These are phyloP conservation scores for Penicillium sp. DNA, from an alignment of 2,329 filamentous ascomycete species.

Conservation along the genomic window DNA sequence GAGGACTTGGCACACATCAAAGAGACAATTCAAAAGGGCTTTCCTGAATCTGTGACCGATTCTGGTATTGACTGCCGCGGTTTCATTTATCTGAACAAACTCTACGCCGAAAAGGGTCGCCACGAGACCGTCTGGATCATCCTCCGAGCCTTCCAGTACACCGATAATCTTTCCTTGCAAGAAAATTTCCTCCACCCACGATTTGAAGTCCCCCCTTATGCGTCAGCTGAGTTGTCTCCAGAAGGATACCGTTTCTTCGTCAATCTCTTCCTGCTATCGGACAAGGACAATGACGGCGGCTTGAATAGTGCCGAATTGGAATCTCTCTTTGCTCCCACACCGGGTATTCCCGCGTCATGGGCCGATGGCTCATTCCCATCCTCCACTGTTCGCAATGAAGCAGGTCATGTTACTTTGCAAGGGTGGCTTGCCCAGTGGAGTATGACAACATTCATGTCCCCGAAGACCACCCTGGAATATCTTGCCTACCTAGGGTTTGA, in stretches of 20 bases:
- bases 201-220: conserved; percentile 86
- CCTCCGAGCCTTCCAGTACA: conserved; percentile 88
- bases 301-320: conserved; percentile 79
- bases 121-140: conserved; percentile 99
- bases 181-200: conserved; percentile 88
- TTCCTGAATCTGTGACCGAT: conserved; percentile 56
- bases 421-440: conserved; percentile 99
- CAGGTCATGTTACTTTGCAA: conserved; percentile 89
- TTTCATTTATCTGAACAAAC: conserved; percentile 86
- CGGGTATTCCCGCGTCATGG: conserved; percentile 82
- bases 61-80: conserved; percentile 74
- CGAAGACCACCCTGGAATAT: conserved; percentile 91
- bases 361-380: conserved; percentile 82
- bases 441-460: conserved; percentile 97
- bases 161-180: conserved; percentile 85
- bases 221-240: conserved; percentile 89
- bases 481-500: conserved; percentile 95
- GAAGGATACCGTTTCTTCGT: conserved; percentile 96
- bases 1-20: conserved; percentile 91
- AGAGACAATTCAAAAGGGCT: conserved; percentile 66
- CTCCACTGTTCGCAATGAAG: conserved; percentile 90
- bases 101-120: conserved; percentile 94
- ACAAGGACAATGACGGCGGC: conserved; percentile 95
- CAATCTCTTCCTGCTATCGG: conserved; percentile 87
- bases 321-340: conserved; percentile 86